Evolutionary conservation across 352 stramenopile species (phyloP).

Genomic region (Thalassiosira livingstoniorum): DNA sequence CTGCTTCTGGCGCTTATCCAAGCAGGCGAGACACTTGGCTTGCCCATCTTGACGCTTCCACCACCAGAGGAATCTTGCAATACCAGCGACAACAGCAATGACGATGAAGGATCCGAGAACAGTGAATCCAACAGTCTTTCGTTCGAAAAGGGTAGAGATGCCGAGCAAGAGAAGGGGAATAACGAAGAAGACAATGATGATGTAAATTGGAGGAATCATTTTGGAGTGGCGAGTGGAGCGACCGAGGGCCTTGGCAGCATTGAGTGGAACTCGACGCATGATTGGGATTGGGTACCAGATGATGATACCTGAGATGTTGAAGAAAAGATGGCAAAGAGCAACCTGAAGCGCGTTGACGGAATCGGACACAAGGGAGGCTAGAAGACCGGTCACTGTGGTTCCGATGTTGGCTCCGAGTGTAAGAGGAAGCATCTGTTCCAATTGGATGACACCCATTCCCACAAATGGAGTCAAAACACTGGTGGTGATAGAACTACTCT

Average conservation of each 20-base stretch:
- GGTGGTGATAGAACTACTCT: conserved; percentile 91
- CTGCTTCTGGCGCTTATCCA: conserved; percentile 44
- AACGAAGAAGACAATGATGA: conserved; percentile 78
- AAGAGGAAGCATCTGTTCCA: conserved; percentile 90
- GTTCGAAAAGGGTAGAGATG: conserved; percentile 67
- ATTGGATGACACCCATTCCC: conserved; percentile 88
- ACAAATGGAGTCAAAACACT: conserved; percentile 91
- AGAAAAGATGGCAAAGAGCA: conserved; percentile 91
- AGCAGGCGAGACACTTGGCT: conserved; percentile 20
- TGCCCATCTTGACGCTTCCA: conserved; percentile 64
- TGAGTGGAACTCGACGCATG: conserved; percentile 88
- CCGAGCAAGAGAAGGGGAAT: conserved; percentile 74
- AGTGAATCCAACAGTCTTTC: conserved; percentile 62
- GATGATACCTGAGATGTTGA: conserved; percentile 91
- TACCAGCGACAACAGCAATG: conserved; percentile 41
- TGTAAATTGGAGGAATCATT: conserved; percentile 81
- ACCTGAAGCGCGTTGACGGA: conserved; percentile 88
- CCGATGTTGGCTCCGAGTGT: conserved; percentile 93
- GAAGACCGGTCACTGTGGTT: conserved; percentile 89
- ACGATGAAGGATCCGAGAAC: conserved; percentile 69
- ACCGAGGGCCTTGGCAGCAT: conserved; percentile 85
- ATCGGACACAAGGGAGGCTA: conserved; percentile 89
- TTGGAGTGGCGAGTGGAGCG: conserved; percentile 70
- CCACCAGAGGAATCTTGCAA: conserved; percentile 67
- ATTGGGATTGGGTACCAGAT: conserved; percentile 92